These are phyloP conservation scores for Neolentinus lepideus DNA, from an alignment of 1,284 basidiomycete species.

Conservation along the genomic window DNA sequence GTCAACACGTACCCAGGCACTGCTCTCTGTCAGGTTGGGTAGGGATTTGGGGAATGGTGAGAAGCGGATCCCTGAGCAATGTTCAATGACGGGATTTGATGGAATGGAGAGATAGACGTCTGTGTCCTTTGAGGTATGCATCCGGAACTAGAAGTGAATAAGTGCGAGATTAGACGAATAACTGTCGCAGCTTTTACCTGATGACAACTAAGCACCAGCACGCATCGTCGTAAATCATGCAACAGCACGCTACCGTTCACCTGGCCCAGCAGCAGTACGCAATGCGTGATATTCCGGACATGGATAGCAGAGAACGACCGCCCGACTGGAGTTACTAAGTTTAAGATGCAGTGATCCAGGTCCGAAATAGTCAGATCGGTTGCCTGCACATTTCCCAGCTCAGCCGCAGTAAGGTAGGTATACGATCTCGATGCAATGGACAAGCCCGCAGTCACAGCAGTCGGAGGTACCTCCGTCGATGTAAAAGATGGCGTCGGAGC, in stretches of 20 bases:
- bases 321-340: conserved; percentile 35
- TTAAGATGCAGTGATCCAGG: conserved; percentile 59
- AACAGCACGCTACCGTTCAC: conserved; percentile 67
- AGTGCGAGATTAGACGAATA: neutral
- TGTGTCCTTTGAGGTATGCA: conserved; percentile 59
- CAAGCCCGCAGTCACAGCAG: conserved; percentile 3
- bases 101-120: conserved; percentile 56
- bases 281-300: conserved; percentile 42
- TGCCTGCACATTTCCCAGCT: conserved; percentile 18
- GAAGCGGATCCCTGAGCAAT: conserved; percentile 55
- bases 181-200: conserved; percentile 43
- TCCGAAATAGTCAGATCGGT: conserved; percentile 53
- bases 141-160: conserved; percentile 54
- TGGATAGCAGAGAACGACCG: conserved; percentile 52
- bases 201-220: conserved; percentile 66
- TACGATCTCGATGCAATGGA: conserved; percentile 30
- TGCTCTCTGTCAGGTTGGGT: too few species aligned
- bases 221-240: conserved; percentile 49
- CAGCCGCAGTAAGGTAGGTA: conserved; percentile 30
- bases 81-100: conserved; percentile 74
- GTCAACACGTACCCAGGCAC: too few species aligned
- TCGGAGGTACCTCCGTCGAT: conserved; percentile 23
- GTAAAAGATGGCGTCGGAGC: conserved; percentile 14
- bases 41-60: conserved; percentile 43
- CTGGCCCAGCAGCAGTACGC: conserved; percentile 54